Evolutionary conservation across 2,329 filamentous ascomycete genomes (phyloP).

Genomic region (Pyricularia pennisetigena): DNA sequence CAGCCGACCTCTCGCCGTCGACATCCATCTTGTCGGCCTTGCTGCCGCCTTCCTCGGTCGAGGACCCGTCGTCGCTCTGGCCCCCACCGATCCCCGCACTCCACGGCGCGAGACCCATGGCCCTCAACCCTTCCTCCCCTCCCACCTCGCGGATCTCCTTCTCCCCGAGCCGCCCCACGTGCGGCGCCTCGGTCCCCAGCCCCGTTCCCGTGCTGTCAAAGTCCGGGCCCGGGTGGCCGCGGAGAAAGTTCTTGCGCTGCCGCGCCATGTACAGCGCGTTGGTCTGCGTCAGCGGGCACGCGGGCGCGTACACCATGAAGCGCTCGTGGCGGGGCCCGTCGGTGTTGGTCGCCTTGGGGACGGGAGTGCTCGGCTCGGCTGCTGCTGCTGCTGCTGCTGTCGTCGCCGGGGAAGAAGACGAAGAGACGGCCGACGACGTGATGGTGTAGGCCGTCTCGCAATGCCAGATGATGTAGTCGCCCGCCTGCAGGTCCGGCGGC

Average conservation of each 20-base stretch:
- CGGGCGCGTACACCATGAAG: slow-evolving; percentile 43
- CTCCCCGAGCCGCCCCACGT: slow-evolving; percentile 35
- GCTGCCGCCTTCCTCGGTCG: slow-evolving; percentile 21
- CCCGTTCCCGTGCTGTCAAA: slow-evolving; percentile 44
- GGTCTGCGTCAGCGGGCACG: slow-evolving; percentile 45
- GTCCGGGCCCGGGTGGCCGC: slow-evolving; percentile 43
- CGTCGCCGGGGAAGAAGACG: slow-evolving; percentile 18
- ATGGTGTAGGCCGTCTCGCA: slow-evolving; percentile 48
- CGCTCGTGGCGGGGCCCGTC: slow-evolving; percentile 30
- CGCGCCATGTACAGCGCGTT: slow-evolving; percentile 47
- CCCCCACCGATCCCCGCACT: slow-evolving; percentile 15
- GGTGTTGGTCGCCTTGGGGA: slow-evolving; percentile 17
- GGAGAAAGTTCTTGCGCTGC: slow-evolving; percentile 45
- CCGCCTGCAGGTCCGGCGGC: slow-evolving; percentile 42
- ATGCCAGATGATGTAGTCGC: slow-evolving; percentile 51
- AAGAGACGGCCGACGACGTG: slow-evolving; percentile 28
- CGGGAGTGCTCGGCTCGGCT: slow-evolving; percentile 12
- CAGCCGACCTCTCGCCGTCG: slow-evolving; percentile 16
- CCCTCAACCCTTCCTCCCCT: slow-evolving; percentile 38
- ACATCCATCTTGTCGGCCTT: slow-evolving; percentile 15
- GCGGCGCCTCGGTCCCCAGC: slow-evolving; percentile 40
- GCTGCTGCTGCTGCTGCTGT: slow-evolving; percentile 7
- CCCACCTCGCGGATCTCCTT: slow-evolving; percentile 41
- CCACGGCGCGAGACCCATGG: slow-evolving; percentile 49
- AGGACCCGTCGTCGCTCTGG: slow-evolving; percentile 10